A percentile compares a stretch with the other conserved stretches of the same genome.
Evolutionary conservation across 148 eudicot genomes (phyloP).

Genomic region (Bassia scoparia): DNA sequence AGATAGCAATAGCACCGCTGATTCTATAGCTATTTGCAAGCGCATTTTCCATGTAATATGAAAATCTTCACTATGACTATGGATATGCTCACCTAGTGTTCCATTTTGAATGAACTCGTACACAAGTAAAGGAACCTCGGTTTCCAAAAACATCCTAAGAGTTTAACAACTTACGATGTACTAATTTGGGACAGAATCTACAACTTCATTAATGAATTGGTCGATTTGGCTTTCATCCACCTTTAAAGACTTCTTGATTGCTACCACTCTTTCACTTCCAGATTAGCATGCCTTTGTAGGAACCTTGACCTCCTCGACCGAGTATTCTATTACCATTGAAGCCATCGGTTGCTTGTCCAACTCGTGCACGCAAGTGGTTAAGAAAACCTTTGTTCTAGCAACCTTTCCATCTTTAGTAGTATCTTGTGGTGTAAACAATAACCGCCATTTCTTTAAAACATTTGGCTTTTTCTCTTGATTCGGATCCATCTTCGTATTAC

Average conservation of each 20-base stretch:
- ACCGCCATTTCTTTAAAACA: constrained; percentile 13
- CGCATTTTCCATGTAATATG: neutral
- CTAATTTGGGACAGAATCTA: constrained; percentile 26
- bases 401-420: neutral
- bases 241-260: constrained; percentile 27
- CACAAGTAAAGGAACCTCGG: constrained; percentile 25
- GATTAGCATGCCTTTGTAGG: constrained; percentile 24
- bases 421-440: constrained; percentile 12
- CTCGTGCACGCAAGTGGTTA: constrained; percentile 17
- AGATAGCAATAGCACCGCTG: constrained; percentile 25
- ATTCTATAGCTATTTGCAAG: constrained; percentile 18
- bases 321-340: constrained; percentile 21
- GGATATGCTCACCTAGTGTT: constrained; percentile 18
- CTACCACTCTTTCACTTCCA: constrained; percentile 26
- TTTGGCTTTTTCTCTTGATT: neutral
- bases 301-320: constrained; percentile 28
- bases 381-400: constrained; percentile 23
- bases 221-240: constrained; percentile 23
- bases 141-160: constrained; percentile 24
- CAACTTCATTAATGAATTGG: constrained; percentile 25
- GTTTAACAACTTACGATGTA: constrained; percentile 23
- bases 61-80: constrained; percentile 8
- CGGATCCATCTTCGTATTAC: neutral
- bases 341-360: constrained; percentile 21
- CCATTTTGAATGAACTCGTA: constrained; percentile 24